Evolutionary conservation across 2,329 filamentous ascomycete genomes (phyloP).

Genomic region (Talaromyces sp.): DNA sequence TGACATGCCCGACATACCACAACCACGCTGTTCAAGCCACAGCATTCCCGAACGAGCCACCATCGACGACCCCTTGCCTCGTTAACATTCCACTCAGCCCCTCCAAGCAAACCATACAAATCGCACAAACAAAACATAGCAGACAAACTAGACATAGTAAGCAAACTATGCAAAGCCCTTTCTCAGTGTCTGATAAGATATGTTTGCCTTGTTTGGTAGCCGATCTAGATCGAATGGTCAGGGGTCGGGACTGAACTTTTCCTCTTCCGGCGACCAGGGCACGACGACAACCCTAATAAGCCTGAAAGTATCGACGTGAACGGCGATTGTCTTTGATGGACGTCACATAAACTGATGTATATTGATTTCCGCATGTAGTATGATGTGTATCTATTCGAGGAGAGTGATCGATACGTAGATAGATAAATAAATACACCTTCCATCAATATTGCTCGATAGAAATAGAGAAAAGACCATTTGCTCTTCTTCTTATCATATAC

Average conservation of each 20-base stretch:
- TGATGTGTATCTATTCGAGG: neutral
- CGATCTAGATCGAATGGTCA: constrained; percentile 4
- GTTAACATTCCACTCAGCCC: neutral
- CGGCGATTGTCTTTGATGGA: neutral
- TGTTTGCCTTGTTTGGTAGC: constrained; percentile 11
- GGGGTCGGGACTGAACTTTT: neutral
- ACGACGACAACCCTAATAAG: neutral
- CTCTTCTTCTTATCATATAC: neutral
- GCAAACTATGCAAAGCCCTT: neutral
- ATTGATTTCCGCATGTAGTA: constrained; percentile 14
- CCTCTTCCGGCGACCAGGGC: constrained; percentile 7
- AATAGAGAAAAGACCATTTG: neutral
- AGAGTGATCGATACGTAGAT: neutral
- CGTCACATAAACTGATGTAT: neutral
- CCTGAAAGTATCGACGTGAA: neutral
- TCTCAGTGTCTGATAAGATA: neutral
- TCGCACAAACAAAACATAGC: neutral
- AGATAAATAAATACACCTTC: constrained; percentile 13
- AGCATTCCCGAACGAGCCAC: neutral
- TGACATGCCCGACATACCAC: neutral
- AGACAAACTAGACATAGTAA: constrained; percentile 11
- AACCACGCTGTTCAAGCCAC: neutral
- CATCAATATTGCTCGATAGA: neutral
- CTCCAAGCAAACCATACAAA: constrained; percentile 3
- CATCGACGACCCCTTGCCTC: constrained; percentile 9